These are phyloP conservation scores for Dillenia turbinata DNA, from an alignment of 164 flowering plant genomes.

Conservation along the genomic window DNA sequence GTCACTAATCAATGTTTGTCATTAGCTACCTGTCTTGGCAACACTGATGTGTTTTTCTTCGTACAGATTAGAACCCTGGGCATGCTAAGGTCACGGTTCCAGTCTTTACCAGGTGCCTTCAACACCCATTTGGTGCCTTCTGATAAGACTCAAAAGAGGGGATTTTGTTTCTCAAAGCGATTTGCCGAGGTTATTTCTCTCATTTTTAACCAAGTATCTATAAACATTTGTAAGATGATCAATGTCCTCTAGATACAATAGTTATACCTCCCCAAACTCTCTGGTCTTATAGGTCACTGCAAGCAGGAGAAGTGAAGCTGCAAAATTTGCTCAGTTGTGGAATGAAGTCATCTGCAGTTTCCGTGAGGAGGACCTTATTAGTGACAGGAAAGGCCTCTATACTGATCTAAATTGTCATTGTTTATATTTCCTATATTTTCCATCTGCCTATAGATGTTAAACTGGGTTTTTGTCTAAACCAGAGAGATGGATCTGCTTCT, in stretches of 20 bases:
- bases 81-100: conserved; percentile 93
- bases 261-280: background rate
- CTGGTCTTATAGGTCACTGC: conserved; percentile 45
- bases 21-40: too few relatives aligned
- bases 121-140: conserved; percentile 81
- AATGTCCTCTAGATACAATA: too few relatives aligned
- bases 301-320: conserved; percentile 92
- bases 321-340: conserved; percentile 96
- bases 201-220: background rate
- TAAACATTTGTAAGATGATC: too few relatives aligned
- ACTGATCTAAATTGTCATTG: conserved; percentile 3
- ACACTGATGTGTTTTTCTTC: background rate
- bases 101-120: conserved; percentile 97
- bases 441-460: conserved; percentile 11
- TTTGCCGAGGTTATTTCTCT: conserved; percentile 63
- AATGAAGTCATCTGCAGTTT: conserved; percentile 89
- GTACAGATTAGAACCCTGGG: conserved; percentile 83
- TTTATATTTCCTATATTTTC: conserved; percentile 1
- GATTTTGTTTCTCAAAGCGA: conserved; percentile 70
- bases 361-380: conserved; percentile 94
- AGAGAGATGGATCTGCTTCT: conserved; percentile 96
- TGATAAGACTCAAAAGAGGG: conserved; percentile 49
- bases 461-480: conserved; percentile 21
- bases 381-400: conserved; percentile 71
- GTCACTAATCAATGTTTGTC: too few relatives aligned